Conservation (phyloP, 148 eudicot genomes). For the Diospyros kaki region DNA sequence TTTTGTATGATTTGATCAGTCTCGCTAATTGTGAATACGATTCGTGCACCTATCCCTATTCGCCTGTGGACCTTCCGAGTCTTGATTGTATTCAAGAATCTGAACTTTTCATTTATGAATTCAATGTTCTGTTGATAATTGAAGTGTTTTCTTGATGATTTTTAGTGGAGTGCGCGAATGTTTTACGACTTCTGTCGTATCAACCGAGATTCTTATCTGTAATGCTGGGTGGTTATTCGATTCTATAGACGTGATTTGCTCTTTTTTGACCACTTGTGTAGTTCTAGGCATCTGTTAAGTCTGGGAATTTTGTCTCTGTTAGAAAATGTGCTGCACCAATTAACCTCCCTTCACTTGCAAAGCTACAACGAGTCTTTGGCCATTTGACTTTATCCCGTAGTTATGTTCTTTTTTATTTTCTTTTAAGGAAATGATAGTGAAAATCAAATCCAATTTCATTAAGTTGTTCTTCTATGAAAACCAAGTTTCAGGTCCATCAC, state of each 20-base stretch:
- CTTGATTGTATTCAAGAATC: constrained; percentile 7
- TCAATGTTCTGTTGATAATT: not conserved
- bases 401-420: too few species aligned
- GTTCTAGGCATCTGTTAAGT: not conserved
- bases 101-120: not conserved
- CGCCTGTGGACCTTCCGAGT: not conserved
- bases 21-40: not conserved
- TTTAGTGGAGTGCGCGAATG: not conserved
- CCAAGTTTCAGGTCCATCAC: too few species aligned
- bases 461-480: too few species aligned
- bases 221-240: not conserved
- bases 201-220: not conserved
- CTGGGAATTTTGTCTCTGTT: not conserved
- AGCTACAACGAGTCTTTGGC: not conserved
- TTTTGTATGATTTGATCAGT: not conserved
- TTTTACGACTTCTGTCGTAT: not conserved
- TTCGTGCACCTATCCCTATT: not conserved
- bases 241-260: not conserved
- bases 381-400: not conserved
- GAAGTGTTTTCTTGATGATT: not conserved
- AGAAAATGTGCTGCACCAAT: not conserved
- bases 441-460: too few species aligned
- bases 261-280: too few species aligned
- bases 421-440: too few species aligned
- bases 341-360: not conserved